Conservation (phyloP, 2,329 filamentous ascomycete genomes). For the Pseudogymnoascus sp. region DNA sequence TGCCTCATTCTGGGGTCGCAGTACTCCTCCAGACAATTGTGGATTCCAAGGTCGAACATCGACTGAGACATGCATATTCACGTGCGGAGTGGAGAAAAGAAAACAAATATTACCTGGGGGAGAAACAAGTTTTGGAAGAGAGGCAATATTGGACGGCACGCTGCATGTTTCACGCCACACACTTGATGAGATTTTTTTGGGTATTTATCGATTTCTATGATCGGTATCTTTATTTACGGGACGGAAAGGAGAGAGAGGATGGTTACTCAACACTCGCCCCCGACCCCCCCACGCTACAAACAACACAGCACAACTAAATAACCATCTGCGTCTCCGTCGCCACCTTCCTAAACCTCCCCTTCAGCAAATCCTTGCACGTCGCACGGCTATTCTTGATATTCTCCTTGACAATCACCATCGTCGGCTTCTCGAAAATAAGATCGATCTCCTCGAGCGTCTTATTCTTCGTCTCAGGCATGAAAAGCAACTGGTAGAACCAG, state of each 20-base stretch:
- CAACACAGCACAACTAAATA: background rate
- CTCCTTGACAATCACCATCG: conserved; percentile 51
- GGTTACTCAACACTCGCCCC: background rate
- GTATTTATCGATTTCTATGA: too few species aligned
- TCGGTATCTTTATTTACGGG: too few species aligned
- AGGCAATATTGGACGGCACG: too few species aligned
- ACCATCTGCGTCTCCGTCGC: background rate
- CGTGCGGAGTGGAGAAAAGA: too few species aligned
- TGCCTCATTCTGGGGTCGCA: too few species aligned
- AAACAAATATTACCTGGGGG: too few species aligned
- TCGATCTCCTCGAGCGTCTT: conserved; percentile 64
- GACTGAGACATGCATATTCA: too few species aligned
- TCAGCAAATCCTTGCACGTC: background rate
- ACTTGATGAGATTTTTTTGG: too few species aligned
- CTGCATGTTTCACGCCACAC: too few species aligned
- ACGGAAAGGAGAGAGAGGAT: background rate
- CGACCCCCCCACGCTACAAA: background rate
- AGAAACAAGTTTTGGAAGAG: too few species aligned
- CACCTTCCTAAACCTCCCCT: conserved; percentile 5
- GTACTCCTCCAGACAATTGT: too few species aligned
- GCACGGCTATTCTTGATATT: conserved; percentile 36
- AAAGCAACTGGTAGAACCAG: conserved; percentile 64
- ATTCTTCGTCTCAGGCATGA: conserved; percentile 68
- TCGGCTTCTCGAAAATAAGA: conserved; percentile 56
- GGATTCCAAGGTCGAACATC: too few species aligned